Evolutionary conservation across 225 moss, liverwort and hornwort species (phyloP), one percentile per base, ranked within the genome.

Genomic region (Polytrichum commune): DNA sequence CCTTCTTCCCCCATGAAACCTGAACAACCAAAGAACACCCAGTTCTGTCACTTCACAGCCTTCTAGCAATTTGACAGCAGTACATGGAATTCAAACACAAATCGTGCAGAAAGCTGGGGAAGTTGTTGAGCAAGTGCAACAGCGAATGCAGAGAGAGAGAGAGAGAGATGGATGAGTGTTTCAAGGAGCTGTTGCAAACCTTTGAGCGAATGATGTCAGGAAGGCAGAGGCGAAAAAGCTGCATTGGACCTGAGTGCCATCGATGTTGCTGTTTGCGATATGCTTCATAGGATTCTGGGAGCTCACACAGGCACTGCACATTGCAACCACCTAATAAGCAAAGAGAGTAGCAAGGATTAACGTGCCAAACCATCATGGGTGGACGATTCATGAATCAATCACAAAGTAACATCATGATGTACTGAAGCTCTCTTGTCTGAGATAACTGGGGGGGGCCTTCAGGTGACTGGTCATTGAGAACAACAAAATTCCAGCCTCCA

Each of bases 241-340:
- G 88, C 88, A 88, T 88, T 18, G 88, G 88, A 29, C 88, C 88
- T 73, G 88, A 88, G 71, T 88, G 88, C 88, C 88, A 88, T n/a
- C 88, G 85, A 69, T 84, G 84, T 68, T 82, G 81, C 77, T 88
- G 88, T 70, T 81, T 85, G 32, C 88, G 81, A 69, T 85, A 88
- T 24, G 88, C 85, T 72, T 88, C 82, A 54, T 85, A 88, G 7
- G 88, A 81, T 66, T 82, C 84, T 29, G 88, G 84, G 27, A 88
- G 77, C 77, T 88, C 88, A 66, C 85, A 82, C 8, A 84, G 81
- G 60, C 87, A 84, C 87, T 88, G 81, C 65, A 73, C 54, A 54
- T 72, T 55, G 60, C 69, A 20, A 24, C 18, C 10, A 27, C 18
- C 10, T n/a, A 65, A 19, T 30, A 24, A 26, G 25, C 25, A 29